Conservation (phyloP, 495 filamentous ascomycete genomes). For the Talaromyces nanjingensis region DNA sequence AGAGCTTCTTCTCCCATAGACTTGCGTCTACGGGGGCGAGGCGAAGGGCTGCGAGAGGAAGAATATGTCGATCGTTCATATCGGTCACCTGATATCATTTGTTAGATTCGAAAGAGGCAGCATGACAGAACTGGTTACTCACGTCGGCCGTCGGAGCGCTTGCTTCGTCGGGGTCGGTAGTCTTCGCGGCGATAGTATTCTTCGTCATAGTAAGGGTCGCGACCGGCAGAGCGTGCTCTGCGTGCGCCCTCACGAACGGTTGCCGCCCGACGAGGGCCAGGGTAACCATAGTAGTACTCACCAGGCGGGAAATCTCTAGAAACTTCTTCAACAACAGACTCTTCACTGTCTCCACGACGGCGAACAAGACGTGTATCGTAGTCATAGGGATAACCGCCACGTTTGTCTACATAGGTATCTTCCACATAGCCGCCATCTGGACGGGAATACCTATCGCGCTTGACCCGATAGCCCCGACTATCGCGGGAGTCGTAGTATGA, state of each 20-base stretch:
- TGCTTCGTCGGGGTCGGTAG: slow-evolving; percentile 44
- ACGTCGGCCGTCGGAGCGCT: slow-evolving; percentile 47
- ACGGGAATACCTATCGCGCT: slow-evolving; percentile 26
- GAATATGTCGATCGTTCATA: slow-evolving; percentile 29
- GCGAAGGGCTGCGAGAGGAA: slow-evolving; percentile 33
- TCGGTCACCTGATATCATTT: slow-evolving; percentile 25
- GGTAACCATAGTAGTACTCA: slow-evolving; percentile 46
- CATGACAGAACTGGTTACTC: slow-evolving; percentile 9
- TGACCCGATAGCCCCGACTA: slow-evolving; percentile 22
- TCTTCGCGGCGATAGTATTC: slow-evolving; percentile 51
- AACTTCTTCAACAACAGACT: slow-evolving; percentile 60
- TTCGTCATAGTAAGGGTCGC: slow-evolving; percentile 41
- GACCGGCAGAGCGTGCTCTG: slow-evolving; percentile 38
- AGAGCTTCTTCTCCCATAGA: slow-evolving; percentile 67
- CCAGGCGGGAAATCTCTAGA: slow-evolving; percentile 58
- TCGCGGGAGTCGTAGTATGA: slow-evolving; percentile 31
- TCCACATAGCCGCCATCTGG: slow-evolving; percentile 23
- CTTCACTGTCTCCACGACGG: slow-evolving; percentile 48
- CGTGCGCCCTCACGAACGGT: slow-evolving; percentile 26
- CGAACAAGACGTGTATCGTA: slow-evolving; percentile 42
- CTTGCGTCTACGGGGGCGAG: slow-evolving; percentile 49
- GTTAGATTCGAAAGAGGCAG: neutral
- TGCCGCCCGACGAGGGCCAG: slow-evolving; percentile 28
- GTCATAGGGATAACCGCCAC: slow-evolving; percentile 9
- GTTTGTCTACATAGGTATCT: slow-evolving; percentile 26